Percentiles rank a stretch among this genome's conserved stretches.
Evolutionary conservation across 2,329 filamentous ascomycete genomes (phyloP).

Genomic region (Fusarium ambrosium): DNA sequence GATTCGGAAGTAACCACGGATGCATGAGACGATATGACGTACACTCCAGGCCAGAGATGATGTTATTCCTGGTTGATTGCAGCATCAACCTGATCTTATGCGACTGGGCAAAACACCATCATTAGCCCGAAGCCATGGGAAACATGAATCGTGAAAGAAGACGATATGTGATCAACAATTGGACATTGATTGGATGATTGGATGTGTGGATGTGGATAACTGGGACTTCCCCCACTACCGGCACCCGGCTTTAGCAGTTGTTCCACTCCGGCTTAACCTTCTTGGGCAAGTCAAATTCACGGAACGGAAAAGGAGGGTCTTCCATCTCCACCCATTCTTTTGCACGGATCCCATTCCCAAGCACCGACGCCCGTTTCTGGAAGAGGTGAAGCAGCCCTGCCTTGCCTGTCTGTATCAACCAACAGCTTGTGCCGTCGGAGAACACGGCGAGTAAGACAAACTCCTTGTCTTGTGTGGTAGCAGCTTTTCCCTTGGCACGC

Average conservation of each 20-base stretch:
- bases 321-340: constrained; percentile 12
- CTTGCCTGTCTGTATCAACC: constrained; percentile 9
- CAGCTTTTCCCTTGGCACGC: neutral
- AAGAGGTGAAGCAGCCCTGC: constrained; percentile 12
- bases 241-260: neutral
- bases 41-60: neutral
- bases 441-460: neutral
- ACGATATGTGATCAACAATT: constrained; percentile 4
- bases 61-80: neutral
- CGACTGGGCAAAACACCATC: neutral
- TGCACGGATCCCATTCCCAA: constrained; percentile 4
- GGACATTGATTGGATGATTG: neutral
- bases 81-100: neutral
- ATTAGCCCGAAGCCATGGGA: neutral
- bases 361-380: constrained; percentile 11
- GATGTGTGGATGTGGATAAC: neutral
- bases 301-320: constrained; percentile 6
- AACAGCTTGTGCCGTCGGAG: neutral
- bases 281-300: constrained; percentile 1
- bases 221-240: neutral
- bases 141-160: neutral
- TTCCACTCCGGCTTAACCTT: neutral
- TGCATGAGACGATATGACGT: neutral
- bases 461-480: neutral
- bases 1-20: neutral